Base-by-base conservation (phyloP, 768 basidiomycete genomes). In the Hypholoma fasciculare region DNA sequence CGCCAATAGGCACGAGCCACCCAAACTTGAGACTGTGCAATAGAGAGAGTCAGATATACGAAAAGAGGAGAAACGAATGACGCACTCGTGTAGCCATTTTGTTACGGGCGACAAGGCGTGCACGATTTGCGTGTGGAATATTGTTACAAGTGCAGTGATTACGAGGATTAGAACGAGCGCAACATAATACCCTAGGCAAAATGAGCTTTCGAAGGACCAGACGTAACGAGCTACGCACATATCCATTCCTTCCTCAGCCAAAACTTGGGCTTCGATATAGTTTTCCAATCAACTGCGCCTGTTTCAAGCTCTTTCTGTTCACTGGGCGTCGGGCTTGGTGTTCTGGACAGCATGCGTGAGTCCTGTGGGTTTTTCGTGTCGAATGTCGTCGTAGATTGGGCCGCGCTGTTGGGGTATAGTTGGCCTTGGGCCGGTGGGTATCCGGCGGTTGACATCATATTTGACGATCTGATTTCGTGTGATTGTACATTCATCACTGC, bases 1-100 rank as follows among this genome's bases (percentile, higher is more conserved):
- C 76, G 43, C 72, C 91, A 53, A 95, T 90, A 1, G 93, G 92
- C 27, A 94, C 89, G 4, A 86, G 67, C 86, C 86, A 93, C 34
- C 90, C 92, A 54, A 72, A 76, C 26, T 73, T 68, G 12, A 87
- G 57, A 3, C 86, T 88, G 16, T 20, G 17, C 19, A 49, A 37
- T 37, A 51, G 43, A 16, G 63, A 46, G 30, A 47, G 4, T 38
- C 39, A 63, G 12, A 30, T 9, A 42, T n/a, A n/a, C 20, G 17
- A 43, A 38, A 43, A 12, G 20, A 36, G 7, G 43, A 48, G 8
- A 53, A 54, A 58, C 17, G 68, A 56, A 76, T 83, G 67, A 76
- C 84, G 66, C 65, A 88, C 86, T 71, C 70, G 63, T 88, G 82
- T 64, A 93, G 73, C 83, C 82, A 85, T 30, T 79, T 75, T 0